Evolutionary conservation across 2,329 filamentous ascomycete species (phyloP).

Genomic region (Fusarium oligoseptatum): DNA sequence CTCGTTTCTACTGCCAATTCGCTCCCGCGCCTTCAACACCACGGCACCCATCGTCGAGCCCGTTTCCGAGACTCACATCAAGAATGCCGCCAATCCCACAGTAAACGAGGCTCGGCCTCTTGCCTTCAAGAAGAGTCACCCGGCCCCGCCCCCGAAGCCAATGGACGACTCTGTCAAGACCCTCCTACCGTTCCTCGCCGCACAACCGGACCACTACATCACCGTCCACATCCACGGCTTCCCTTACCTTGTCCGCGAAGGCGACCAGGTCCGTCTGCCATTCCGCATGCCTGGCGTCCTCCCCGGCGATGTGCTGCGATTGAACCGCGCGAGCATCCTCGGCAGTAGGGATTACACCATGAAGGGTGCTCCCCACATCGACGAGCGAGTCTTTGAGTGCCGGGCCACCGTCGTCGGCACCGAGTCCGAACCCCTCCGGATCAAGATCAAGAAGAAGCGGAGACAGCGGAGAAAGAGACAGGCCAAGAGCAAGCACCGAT

Average conservation of each 20-base stretch:
- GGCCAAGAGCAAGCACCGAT: conserved; percentile 90
- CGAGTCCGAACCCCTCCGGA: conserved; percentile 82
- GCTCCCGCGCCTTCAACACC: conserved; percentile 47
- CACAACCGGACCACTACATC: conserved; percentile 83
- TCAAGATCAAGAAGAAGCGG: conserved; percentile 86
- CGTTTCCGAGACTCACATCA: conserved; percentile 49
- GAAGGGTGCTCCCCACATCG: conserved; percentile 83
- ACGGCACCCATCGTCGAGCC: conserved; percentile 64
- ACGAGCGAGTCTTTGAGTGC: conserved; percentile 87
- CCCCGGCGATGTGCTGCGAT: conserved; percentile 86
- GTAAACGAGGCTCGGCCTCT: conserved; percentile 50
- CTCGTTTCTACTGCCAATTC: conserved; percentile 45
- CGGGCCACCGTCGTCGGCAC: conserved; percentile 86
- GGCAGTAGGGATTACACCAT: conserved; percentile 93
- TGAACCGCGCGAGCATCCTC: conserved; percentile 86
- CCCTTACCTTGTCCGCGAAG: conserved; percentile 83
- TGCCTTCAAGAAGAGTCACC: conserved; percentile 58
- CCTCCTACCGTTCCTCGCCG: conserved; percentile 78
- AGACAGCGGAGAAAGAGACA: conserved; percentile 79
- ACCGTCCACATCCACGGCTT: conserved; percentile 83
- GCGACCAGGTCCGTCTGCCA: conserved; percentile 81
- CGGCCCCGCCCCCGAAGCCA: conserved; percentile 50
- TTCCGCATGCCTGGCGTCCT: conserved; percentile 82
- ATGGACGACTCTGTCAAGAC: conserved; percentile 69
- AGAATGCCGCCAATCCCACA: conserved; percentile 56